Percentiles rank a stretch among this genome's conserved stretches.
These are phyloP conservation scores for Fusarium circinatum DNA, from an alignment of 2,329 filamentous ascomycete species.

Conservation along the genomic window DNA sequence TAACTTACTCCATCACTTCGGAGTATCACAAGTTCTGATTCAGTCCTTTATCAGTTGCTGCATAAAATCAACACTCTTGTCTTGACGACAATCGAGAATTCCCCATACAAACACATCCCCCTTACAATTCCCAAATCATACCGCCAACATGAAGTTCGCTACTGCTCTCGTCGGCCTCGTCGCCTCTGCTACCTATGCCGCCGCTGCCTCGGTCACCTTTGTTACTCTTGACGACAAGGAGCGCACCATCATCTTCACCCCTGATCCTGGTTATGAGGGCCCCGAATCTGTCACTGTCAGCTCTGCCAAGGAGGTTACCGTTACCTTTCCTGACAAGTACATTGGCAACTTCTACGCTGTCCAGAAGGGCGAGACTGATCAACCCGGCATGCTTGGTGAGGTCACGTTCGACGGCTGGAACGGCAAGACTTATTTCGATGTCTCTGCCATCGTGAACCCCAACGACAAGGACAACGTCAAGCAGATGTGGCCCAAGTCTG, in stretches of 20 bases:
- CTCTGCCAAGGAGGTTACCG: slow-evolving; percentile 51
- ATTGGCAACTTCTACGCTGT: slow-evolving; percentile 64
- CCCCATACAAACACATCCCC: slow-evolving; percentile 8
- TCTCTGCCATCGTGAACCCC: slow-evolving; percentile 67
- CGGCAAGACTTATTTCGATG: slow-evolving; percentile 65
- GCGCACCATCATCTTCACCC: slow-evolving; percentile 63
- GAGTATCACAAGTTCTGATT: slow-evolving; percentile 32
- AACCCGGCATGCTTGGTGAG: slow-evolving; percentile 64
- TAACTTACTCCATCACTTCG: slow-evolving; percentile 19
- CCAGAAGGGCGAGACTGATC: slow-evolving; percentile 54
- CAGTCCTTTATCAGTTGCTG: slow-evolving; percentile 42
- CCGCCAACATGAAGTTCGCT: slow-evolving; percentile 65
- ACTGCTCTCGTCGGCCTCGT: slow-evolving; percentile 56
- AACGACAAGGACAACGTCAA: slow-evolving; percentile 63
- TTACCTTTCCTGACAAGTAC: slow-evolving; percentile 57
- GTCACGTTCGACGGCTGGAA: slow-evolving; percentile 60
- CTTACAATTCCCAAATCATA: slow-evolving; percentile 26
- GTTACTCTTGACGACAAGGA: slow-evolving; percentile 63
- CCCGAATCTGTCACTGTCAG: slow-evolving; percentile 54
- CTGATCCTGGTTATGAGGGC: slow-evolving; percentile 50
- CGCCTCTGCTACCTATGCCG: slow-evolving; percentile 55
- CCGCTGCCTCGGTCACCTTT: slow-evolving; percentile 66
- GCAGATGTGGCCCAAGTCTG: slow-evolving; percentile 60
- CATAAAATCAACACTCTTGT: slow-evolving; percentile 35
- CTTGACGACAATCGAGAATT: slow-evolving; percentile 42